Conservation (phyloP, 2,329 filamentous ascomycete species). For the Daldinia sp. region DNA sequence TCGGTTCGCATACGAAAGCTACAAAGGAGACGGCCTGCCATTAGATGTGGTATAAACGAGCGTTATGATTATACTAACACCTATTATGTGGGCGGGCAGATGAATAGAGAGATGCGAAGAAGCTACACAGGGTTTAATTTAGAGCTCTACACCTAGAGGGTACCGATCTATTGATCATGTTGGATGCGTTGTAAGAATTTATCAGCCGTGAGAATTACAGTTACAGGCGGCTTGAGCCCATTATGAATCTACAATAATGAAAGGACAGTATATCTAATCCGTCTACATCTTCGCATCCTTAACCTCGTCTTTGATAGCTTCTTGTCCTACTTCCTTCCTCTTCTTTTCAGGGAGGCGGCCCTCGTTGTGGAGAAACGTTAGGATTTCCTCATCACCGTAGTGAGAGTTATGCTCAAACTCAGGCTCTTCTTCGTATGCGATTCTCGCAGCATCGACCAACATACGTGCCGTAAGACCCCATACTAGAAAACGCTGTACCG, state of each 20-base stretch:
- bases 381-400: constrained; percentile 66
- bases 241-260: constrained; percentile 37
- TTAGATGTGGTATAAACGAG: constrained; percentile 58
- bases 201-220: constrained; percentile 13
- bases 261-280: constrained; percentile 14
- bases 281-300: constrained; percentile 58
- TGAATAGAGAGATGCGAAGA: neutral
- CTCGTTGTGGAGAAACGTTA: constrained; percentile 59
- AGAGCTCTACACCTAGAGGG: constrained; percentile 3
- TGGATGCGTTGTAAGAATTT: neutral
- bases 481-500: constrained; percentile 77
- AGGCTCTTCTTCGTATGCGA: constrained; percentile 85
- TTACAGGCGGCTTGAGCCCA: constrained; percentile 39
- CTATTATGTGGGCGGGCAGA: neutral
- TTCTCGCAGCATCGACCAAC: constrained; percentile 84
- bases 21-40: constrained; percentile 94
- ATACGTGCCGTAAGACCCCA: constrained; percentile 97
- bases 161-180: constrained; percentile 6
- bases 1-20: constrained; percentile 76
- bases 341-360: constrained; percentile 62
- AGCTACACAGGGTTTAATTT: constrained; percentile 5
- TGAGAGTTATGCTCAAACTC: constrained; percentile 78
- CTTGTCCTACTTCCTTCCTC: constrained; percentile 51
- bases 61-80: neutral
- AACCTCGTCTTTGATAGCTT: constrained; percentile 52